Evolutionary conservation across 169 alveolate genomes (phyloP).

Genomic region (Plasmodium gonderi): DNA sequence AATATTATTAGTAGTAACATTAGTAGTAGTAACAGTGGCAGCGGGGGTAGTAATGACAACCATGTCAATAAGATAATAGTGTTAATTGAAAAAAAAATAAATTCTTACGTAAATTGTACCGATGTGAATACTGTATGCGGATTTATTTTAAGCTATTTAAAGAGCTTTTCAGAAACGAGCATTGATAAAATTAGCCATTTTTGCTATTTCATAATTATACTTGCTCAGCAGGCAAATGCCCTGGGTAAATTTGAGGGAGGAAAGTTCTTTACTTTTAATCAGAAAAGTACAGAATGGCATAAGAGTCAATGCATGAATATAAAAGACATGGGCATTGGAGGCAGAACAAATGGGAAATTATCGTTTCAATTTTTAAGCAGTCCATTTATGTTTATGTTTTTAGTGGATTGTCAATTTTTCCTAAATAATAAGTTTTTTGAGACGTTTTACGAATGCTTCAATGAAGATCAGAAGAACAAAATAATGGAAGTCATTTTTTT

Average conservation of each 20-base stretch:
- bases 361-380: constrained; percentile 33
- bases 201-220: constrained; percentile 34
- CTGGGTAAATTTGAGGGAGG: not conserved
- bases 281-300: not conserved
- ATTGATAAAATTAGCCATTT: constrained; percentile 30
- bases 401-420: constrained; percentile 20
- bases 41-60: not conserved
- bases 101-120: not conserved
- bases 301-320: not conserved
- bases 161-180: constrained; percentile 35
- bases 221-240: not conserved
- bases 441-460: constrained; percentile 20
- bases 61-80: constrained; percentile 7
- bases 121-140: not conserved
- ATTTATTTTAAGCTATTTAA: constrained; percentile 11
- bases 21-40: not conserved
- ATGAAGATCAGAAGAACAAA: constrained; percentile 6
- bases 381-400: constrained; percentile 35
- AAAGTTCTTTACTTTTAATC: not conserved
- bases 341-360: not conserved
- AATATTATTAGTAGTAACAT: too few relatives aligned
- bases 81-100: constrained; percentile 5
- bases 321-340: not conserved
- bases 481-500: not conserved
- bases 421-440: constrained; percentile 54